Evolutionary conservation across 2,329 filamentous ascomycete genomes (phyloP), one percentile per base, ranked within the genome.

Genomic region (Monosporascus ibericus): DNA sequence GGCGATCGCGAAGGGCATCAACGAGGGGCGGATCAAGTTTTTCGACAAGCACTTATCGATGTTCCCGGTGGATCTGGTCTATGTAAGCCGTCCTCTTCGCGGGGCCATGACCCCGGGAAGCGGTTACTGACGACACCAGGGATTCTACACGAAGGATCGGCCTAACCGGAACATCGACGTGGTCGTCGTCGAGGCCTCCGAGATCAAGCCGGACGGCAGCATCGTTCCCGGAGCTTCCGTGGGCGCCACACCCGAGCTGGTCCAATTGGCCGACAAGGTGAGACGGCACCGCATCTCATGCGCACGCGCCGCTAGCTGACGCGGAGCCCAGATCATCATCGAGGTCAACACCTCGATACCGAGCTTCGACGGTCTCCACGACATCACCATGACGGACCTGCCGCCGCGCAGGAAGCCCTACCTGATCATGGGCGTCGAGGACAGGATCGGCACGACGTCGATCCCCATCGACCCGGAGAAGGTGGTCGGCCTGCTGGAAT

Each of bases 1-100:
- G 76, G 81, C 88, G 54, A 95, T 95, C 59, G 83, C 90, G 55
- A 92, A 90, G 75, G 90, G 90, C 9, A 95, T 95, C 73, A 95
- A 95, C 70, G 84, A 86, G 62, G 90, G 90, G 44, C 80, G 86
- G 60, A 95, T 95, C 73, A 85, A 92, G 57, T 95, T 95, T 72
- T 95, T 95, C 68, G 90, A 95, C 70, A 95, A 95, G 75, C 90
- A 95, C 74, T 70, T 95, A 66, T 91, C 86, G 71, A 95, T 95
- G 90, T 95, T 95, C 69, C 90, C 90, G 4, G 80, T 86, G 39
- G 90, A 95, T 67, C 75, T 95, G 58, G 87, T 92, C 69, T 94
- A 94, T 68, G 81, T 85, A 72, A 66, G 73, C 65, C 17, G 9
- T 42, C 22, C 22, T 7, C 2, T 30, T 7, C 14, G 7, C 6